Evolutionary conservation across 768 basidiomycete genomes (phyloP).

Genomic region (Serendipita sp.): DNA sequence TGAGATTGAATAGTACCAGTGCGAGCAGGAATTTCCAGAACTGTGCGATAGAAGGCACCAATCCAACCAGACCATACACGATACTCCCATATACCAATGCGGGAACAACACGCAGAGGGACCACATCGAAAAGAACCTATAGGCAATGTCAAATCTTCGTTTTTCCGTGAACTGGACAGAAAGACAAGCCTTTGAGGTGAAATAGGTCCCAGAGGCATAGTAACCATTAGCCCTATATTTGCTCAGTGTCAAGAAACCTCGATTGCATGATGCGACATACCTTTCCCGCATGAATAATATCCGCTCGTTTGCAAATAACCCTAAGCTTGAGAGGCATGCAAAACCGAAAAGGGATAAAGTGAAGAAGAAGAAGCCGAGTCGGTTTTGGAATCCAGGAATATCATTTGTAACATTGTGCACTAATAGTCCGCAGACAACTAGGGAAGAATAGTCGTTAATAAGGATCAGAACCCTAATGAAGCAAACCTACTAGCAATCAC

Average conservation of each 20-base stretch:
- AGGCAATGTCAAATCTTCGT: background rate
- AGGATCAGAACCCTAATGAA: background rate
- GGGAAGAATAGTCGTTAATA: slow-evolving; percentile 6
- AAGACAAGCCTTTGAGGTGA: slow-evolving; percentile 61
- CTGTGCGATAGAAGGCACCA: slow-evolving; percentile 72
- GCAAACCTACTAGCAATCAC: slow-evolving; percentile 55
- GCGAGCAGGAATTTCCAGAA: slow-evolving; percentile 99
- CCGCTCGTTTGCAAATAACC: slow-evolving; percentile 86
- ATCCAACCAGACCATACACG: slow-evolving; percentile 84
- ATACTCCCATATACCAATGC: slow-evolving; percentile 93
- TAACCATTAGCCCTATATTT: slow-evolving; percentile 77
- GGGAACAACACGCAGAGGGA: slow-evolving; percentile 86
- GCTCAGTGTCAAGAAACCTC: background rate
- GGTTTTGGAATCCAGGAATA: slow-evolving; percentile 94
- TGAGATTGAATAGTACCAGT: slow-evolving; percentile 90
- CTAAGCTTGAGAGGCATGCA: slow-evolving; percentile 85
- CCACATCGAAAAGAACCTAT: slow-evolving; percentile 86
- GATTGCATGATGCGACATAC: slow-evolving; percentile 24
- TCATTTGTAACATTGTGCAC: slow-evolving; percentile 82
- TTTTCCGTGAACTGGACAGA: background rate
- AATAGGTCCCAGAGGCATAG: slow-evolving; percentile 93
- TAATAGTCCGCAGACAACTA: slow-evolving; percentile 86
- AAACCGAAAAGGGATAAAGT: slow-evolving; percentile 93
- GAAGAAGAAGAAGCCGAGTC: slow-evolving; percentile 93
- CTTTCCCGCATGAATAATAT: slow-evolving; percentile 97